Base-by-base conservation (phyloP, 73 alveolate genomes). In the Paramecium pentaurelia region DNA sequence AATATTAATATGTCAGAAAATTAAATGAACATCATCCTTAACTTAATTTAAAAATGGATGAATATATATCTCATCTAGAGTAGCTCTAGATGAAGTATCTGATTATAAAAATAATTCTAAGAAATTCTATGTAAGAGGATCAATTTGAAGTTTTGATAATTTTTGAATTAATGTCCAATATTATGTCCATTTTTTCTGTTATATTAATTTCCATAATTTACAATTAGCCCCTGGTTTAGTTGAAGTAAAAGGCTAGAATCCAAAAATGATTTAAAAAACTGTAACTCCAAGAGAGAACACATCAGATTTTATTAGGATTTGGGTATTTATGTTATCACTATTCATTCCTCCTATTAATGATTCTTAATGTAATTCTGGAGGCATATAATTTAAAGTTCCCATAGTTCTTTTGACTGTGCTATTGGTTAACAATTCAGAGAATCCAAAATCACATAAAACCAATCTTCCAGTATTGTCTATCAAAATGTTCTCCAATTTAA, bases 381-480 rank as follows among this genome's bases (percentile, higher is more conserved):
- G 37, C 88, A 75, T 75, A 18, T 75, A 75, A n/a, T 75, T 36
- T 4, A 42, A 42, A 12, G 88, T 75, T 4, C 88, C 88, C 22
- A 75, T 40, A 34, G 88, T 36, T 34, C 88, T 75, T 8, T 75
- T 75, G 37, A 18, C 88, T 36, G 49, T 3, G 14, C 84, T 28
- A 32, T 12, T 16, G 0, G 84, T 2, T 32, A 64, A 42, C 4
- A 12, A 75, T 34, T 75, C 88, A 16, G 88, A 36, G 9, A 18
- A 75, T 30, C 88, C 88, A 75, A 75, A 75, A 75, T 75, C 88
- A 36, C 88, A 75, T 25, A 75, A 18, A 75, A 75, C 20, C 18
- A 42, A 42, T 42, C 9, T 75, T 16, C 88, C 88, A 34, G 2
- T 37, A 14, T 36, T 36, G 40, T 36, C 58, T 0, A 75, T 38